phyloP scores from a whole-genome alignment of 495 filamentous ascomycete species.

The Aspergillus nanangensis region DNA sequence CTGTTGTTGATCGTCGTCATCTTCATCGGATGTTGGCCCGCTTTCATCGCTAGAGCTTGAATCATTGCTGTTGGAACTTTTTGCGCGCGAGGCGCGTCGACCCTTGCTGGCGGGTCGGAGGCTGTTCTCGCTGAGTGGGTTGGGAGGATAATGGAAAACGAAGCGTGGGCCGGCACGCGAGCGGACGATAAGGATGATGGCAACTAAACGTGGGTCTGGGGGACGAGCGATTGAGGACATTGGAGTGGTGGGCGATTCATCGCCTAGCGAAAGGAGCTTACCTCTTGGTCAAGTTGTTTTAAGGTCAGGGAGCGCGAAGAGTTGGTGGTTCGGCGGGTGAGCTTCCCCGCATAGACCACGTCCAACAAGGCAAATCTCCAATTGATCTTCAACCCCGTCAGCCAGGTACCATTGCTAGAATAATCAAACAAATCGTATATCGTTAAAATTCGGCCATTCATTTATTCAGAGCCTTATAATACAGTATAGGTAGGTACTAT shows the following conservation, averaged over 20 bases:
- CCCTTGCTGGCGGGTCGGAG: slow-evolving; percentile 29
- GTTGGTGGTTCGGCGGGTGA: not conserved
- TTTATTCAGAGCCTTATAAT: too few relatives aligned
- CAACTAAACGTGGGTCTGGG: slow-evolving; percentile 64
- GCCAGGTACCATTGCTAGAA: too few relatives aligned
- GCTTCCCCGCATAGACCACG: slow-evolving; percentile 5
- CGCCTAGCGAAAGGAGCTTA: too few relatives aligned
- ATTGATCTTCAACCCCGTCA: too few relatives aligned
- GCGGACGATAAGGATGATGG: slow-evolving; percentile 74
- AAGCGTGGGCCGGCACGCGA: slow-evolving; percentile 77
- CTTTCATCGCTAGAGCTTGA: slow-evolving; percentile 45
- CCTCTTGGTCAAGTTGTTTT: too few relatives aligned
- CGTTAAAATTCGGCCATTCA: too few relatives aligned
- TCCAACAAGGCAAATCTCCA: too few relatives aligned
- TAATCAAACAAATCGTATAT: too few relatives aligned
- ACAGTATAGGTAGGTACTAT: too few relatives aligned
- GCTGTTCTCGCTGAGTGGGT: slow-evolving; percentile 45
- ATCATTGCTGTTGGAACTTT: slow-evolving; percentile 32
- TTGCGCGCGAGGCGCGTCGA: slow-evolving; percentile 30
- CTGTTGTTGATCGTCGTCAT: slow-evolving; percentile 40
- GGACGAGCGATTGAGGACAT: slow-evolving; percentile 50
- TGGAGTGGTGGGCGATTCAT: slow-evolving; percentile 4
- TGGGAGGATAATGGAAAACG: slow-evolving; percentile 87
- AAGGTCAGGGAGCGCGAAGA: not conserved
- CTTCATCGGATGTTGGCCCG: slow-evolving; percentile 44